Percentiles rank a stretch among this genome's conserved stretches.
Conservation (phyloP, 352 stramenopile species). For the Phytopythium ostracodes region DNA sequence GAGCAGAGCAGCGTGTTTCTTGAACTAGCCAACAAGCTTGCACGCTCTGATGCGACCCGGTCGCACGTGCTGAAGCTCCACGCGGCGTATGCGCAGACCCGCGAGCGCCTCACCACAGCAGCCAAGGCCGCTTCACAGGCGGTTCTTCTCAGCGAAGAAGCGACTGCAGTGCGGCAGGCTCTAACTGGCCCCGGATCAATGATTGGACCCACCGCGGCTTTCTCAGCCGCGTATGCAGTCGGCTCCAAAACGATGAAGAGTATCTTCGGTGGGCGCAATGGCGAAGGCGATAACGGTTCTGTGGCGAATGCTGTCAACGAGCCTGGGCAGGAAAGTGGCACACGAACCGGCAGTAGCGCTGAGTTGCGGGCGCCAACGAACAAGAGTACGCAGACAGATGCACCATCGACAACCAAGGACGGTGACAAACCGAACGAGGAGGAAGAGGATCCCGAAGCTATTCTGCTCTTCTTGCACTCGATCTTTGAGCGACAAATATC, state of each 20-base stretch:
- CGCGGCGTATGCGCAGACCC: constrained; percentile 44
- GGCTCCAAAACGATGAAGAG: constrained; percentile 72
- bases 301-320: neutral
- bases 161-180: constrained; percentile 59
- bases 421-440: constrained; percentile 9
- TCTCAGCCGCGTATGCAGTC: constrained; percentile 69
- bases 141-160: constrained; percentile 65
- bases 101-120: constrained; percentile 39
- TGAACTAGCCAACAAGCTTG: constrained; percentile 54
- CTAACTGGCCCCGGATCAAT: constrained; percentile 60
- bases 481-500: constrained; percentile 64
- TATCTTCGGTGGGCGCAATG: constrained; percentile 40
- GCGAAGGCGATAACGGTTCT: constrained; percentile 3
- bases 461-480: constrained; percentile 59
- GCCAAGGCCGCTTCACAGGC: constrained; percentile 41
- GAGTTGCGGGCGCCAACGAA: neutral
- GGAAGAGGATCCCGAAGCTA: constrained; percentile 38
- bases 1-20: constrained; percentile 69
- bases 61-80: constrained; percentile 59
- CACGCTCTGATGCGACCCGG: constrained; percentile 47
- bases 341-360: neutral
- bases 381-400: neutral
- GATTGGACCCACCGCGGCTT: constrained; percentile 64
- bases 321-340: neutral
- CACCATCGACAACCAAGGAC: neutral